phyloP scores from a whole-genome alignment of 2,329 filamentous ascomycete genomes.

The Penicillium sp. region DNA sequence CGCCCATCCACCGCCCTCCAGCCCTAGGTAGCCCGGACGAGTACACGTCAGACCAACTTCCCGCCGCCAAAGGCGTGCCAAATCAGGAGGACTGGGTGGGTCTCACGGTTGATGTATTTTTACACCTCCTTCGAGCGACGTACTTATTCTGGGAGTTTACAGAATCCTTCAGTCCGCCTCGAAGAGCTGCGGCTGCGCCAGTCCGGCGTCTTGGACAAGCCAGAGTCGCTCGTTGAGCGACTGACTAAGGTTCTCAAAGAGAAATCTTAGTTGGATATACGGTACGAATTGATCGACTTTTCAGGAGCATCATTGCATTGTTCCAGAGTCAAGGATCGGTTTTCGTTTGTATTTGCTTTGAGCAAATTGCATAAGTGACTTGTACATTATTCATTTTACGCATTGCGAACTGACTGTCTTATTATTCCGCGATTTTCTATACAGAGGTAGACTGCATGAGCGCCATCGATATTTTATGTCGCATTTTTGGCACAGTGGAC shows the following conservation, averaged over 20 bases:
- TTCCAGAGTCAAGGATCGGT: not conserved
- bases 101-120: constrained; percentile 57
- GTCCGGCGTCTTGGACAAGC: constrained; percentile 62
- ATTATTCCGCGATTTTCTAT: not conserved
- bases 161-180: constrained; percentile 74
- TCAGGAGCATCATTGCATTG: not conserved
- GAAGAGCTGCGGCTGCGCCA: constrained; percentile 72
- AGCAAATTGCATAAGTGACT: not conserved
- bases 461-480: not conserved
- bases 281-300: not conserved
- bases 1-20: constrained; percentile 71
- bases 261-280: not conserved
- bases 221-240: constrained; percentile 30
- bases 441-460: not conserved
- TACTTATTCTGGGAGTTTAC: constrained; percentile 54
- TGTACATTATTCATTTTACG: not conserved
- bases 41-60: constrained; percentile 56
- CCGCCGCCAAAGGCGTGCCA: constrained; percentile 80
- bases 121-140: constrained; percentile 47
- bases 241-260: constrained; percentile 15
- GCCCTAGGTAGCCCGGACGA: constrained; percentile 50
- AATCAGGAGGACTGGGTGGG: constrained; percentile 93
- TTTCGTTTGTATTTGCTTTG: not conserved
- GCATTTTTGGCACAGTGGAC: not conserved
- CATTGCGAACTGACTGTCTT: not conserved